Conservation (phyloP, 495 filamentous ascomycete genomes). For the Astrothelium subdiscretum region DNA sequence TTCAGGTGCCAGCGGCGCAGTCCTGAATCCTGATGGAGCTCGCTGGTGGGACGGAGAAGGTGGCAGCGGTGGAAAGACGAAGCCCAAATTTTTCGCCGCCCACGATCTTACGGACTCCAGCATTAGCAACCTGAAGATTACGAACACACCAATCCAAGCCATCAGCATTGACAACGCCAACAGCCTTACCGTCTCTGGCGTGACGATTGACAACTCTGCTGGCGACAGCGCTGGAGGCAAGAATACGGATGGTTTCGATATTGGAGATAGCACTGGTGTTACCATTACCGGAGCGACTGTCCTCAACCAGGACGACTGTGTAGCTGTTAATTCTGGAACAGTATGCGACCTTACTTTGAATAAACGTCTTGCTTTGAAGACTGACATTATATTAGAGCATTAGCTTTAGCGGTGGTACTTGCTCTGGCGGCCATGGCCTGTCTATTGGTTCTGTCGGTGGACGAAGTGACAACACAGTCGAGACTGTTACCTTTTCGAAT, state of each 20-base stretch:
- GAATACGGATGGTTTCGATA: conserved; percentile 36
- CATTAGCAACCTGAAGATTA: conserved; percentile 35
- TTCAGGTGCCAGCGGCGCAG: conserved; percentile 27
- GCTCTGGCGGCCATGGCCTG: conserved; percentile 49
- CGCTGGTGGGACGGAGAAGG: conserved; percentile 45
- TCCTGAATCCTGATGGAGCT: conserved; percentile 37
- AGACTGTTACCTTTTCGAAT: conserved; percentile 28
- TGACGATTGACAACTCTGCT: conserved; percentile 51
- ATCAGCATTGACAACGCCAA: conserved; percentile 43
- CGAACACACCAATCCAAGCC: conserved; percentile 52
- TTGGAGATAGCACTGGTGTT: background rate
- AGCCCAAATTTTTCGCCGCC: conserved; percentile 48
- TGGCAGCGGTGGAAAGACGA: conserved; percentile 43
- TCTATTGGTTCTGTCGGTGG: conserved; percentile 60
- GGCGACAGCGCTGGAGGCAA: conserved; percentile 42
- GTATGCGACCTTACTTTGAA: conserved; percentile 13
- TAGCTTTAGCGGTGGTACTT: conserved; percentile 39
- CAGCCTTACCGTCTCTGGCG: conserved; percentile 37
- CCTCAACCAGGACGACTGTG: conserved; percentile 35
- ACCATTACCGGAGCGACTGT: conserved; percentile 1
- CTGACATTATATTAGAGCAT: conserved; percentile 26
- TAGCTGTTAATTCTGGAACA: conserved; percentile 50
- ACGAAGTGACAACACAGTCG: conserved; percentile 46
- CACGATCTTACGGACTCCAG: conserved; percentile 27
- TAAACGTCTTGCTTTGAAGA: background rate